These are phyloP conservation scores for Fusarium nelsonii DNA, from an alignment of 2,329 filamentous ascomycete species.

Conservation along the genomic window DNA sequence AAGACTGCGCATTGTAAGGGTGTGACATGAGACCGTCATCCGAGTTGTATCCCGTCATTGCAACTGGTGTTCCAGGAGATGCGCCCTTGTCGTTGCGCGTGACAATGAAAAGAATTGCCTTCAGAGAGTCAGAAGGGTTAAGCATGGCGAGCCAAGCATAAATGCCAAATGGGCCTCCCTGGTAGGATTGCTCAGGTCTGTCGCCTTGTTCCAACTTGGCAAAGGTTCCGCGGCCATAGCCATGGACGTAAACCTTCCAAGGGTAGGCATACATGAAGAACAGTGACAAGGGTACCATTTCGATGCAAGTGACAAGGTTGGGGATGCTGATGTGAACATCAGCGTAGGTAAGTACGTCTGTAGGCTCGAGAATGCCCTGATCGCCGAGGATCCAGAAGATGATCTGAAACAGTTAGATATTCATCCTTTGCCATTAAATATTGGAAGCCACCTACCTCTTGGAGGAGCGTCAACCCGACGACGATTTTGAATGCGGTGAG, in stretches of 20 bases:
- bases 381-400: conserved; percentile 39
- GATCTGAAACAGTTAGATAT: conserved; percentile 3
- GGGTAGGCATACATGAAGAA: conserved; percentile 40
- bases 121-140: conserved; percentile 33
- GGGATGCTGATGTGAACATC: conserved; percentile 42
- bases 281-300: conserved; percentile 39
- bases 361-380: conserved; percentile 17
- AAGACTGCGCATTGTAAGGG: conserved; percentile 13
- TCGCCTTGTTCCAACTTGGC: conserved; percentile 12
- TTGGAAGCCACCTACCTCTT: conserved; percentile 15
- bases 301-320: conserved; percentile 35
- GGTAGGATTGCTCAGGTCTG: conserved; percentile 12
- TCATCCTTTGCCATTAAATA: fast-evolving
- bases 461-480: conserved; percentile 35
- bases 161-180: conserved; percentile 33
- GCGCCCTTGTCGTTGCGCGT: neutral
- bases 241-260: conserved; percentile 35
- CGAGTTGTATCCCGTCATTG: conserved; percentile 18
- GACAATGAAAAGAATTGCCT: conserved; percentile 32
- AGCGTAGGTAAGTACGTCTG: conserved; percentile 36
- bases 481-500: conserved; percentile 41
- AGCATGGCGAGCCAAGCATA: conserved; percentile 37
- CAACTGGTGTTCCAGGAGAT: neutral
- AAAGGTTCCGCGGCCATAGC: conserved; percentile 16
- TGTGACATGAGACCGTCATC: conserved; percentile 10